Base-by-base conservation (phyloP, 768 basidiomycete genomes). In the Solioccasus polychromus region DNA sequence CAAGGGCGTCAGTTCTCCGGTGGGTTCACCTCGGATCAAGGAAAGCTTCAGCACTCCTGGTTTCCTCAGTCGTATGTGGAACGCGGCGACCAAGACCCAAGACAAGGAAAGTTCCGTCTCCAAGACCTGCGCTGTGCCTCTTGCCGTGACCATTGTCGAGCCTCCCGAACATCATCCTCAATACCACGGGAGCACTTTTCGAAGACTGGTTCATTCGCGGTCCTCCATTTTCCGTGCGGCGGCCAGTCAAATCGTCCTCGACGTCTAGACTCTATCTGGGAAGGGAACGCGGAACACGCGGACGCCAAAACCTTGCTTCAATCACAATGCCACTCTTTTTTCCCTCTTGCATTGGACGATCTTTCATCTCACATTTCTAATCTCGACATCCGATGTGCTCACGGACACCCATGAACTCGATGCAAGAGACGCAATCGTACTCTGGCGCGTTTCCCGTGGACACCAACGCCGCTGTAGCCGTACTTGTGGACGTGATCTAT, bases 31-130 rank as follows among this genome's bases (percentile, higher is more conserved):
- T 15, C 57, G 64, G 32, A 51, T 60, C 44, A 67, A 53, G 35
- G 60, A 68, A 34, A 75, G 73, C 48, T 59, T 68, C 22, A 76
- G 73, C 43, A 67, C 71, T 52, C 70, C 74, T 58, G 35, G 67
- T 19, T 83, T 88, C 61, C 69, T 87, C 39, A 85, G 80, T 54
- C 75, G 85, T 23, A 85, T 88, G 82, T 86, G 85, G 81, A 85
- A 77, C 28, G 80, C 77, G 10, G 80, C 82, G 39, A 76, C 67
- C 20, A 74, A 75, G 58, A 53, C 51, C 3, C 63, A 59, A 34
- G 66, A 72, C 46, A 64, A 54, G 56, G 58, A 64, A 9, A 46
- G 34, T 39, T 34, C 45, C 8, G 17, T 30, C 23, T 32, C 34
- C 5, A 63, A 51, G 26, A 25, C 39, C 20, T 50, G 51, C 14